Percentiles rank a stretch among this genome's conserved stretches.
Conservation (phyloP, 2,329 filamentous ascomycete species). For the Ceratocystis eucalypticola region DNA sequence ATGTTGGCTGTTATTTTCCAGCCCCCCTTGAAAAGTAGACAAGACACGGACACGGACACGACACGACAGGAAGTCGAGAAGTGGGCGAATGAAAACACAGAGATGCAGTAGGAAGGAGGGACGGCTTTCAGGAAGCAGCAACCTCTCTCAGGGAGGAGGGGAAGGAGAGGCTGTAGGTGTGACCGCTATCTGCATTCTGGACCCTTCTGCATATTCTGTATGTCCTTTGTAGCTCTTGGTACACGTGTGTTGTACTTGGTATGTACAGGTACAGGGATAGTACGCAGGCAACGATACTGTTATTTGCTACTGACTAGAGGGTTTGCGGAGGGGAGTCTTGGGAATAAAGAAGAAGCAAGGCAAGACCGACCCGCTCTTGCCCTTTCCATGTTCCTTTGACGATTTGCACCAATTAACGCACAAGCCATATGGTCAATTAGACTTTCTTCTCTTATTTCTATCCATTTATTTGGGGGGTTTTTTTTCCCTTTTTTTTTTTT, state of each 20-base stretch:
- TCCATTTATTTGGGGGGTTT: background rate
- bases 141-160: background rate
- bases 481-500: background rate
- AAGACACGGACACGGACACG: background rate
- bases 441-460: background rate
- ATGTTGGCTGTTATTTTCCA: background rate
- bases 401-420: constrained; percentile 7
- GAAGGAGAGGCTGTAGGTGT: background rate
- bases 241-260: background rate
- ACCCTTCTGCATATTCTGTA: background rate
- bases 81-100: constrained; percentile 5
- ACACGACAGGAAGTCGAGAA: background rate
- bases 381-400: background rate
- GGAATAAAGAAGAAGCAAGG: background rate
- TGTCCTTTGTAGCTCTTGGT: background rate
- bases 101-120: background rate
- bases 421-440: background rate
- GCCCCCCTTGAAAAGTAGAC: background rate
- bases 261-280: constrained; percentile 4
- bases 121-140: background rate
- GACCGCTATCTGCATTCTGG: background rate
- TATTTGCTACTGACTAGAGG: background rate
- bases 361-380: constrained; percentile 1
- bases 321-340: too few species aligned
- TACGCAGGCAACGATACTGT: background rate